phyloP scores from a whole-genome alignment of 306 rosid species.

The Arachis stenosperma region DNA sequence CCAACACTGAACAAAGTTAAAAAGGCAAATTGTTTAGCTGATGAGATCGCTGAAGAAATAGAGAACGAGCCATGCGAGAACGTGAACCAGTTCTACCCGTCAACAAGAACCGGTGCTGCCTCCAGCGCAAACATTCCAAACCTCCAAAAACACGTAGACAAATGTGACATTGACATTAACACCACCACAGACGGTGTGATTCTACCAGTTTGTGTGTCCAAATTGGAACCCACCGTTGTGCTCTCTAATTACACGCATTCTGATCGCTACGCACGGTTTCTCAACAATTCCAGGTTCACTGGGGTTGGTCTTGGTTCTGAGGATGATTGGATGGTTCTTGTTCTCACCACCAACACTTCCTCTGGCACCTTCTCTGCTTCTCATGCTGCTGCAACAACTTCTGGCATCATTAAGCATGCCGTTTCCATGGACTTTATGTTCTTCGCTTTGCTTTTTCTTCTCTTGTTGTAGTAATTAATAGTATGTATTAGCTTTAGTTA shows the following conservation, averaged over 20 bases:
- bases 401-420: not conserved
- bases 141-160: slow-evolving; percentile 44
- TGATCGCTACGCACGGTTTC: slow-evolving; percentile 47
- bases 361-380: slow-evolving; percentile 54
- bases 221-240: slow-evolving; percentile 49
- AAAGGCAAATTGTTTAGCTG: slow-evolving; percentile 74
- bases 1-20: slow-evolving; percentile 44
- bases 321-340: slow-evolving; percentile 85
- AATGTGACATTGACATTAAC: slow-evolving; percentile 60
- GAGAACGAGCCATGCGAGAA: slow-evolving; percentile 62
- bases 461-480: not conserved
- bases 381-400: slow-evolving; percentile 36
- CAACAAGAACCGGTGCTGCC: slow-evolving; percentile 20
- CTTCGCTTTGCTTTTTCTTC: slow-evolving; percentile 20
- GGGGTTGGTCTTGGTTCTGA: slow-evolving; percentile 79
- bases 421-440: not conserved
- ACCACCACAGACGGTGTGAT: slow-evolving; percentile 55
- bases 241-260: slow-evolving; percentile 59
- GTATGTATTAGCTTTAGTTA: not conserved
- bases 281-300: slow-evolving; percentile 64
- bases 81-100: slow-evolving; percentile 42
- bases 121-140: slow-evolving; percentile 42
- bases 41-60: slow-evolving; percentile 63
- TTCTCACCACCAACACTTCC: slow-evolving; percentile 54
- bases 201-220: slow-evolving; percentile 65